phyloP scores from a whole-genome alignment of 2,329 filamentous ascomycete species.

The Colletotrichum tamarilloi region DNA sequence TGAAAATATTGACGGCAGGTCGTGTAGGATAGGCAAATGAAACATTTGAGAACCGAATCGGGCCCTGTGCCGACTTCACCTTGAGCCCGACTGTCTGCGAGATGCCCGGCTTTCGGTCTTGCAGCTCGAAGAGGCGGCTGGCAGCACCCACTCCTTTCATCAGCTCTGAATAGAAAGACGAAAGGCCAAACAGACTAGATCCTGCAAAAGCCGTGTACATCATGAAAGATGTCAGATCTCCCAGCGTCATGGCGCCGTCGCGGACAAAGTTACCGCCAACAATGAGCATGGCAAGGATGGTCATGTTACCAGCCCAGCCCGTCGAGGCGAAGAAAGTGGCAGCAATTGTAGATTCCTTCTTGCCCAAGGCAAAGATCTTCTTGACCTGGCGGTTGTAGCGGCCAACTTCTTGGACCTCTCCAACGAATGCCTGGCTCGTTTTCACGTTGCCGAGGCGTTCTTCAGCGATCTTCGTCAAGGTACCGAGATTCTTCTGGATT shows the following conservation, averaged over 20 bases:
- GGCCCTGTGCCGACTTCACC: conserved; percentile 85
- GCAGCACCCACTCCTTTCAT: conserved; percentile 99
- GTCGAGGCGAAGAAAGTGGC: conserved; percentile 91
- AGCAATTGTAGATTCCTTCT: conserved; percentile 86
- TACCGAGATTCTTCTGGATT: conserved; percentile 94
- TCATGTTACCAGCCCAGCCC: conserved; percentile 95
- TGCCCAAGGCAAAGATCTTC: conserved; percentile 90
- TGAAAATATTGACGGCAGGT: conserved; percentile 92
- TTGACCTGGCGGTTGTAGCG: conserved; percentile 94
- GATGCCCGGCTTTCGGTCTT: conserved; percentile 88
- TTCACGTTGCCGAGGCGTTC: conserved; percentile 97
- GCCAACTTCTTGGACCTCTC: conserved; percentile 88
- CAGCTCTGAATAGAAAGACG: conserved; percentile 95
- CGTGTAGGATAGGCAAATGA: conserved; percentile 93
- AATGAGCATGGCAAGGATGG: conserved; percentile 89
- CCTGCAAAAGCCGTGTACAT: conserved; percentile 95
- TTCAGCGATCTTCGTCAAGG: conserved; percentile 95
- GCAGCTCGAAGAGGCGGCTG: conserved; percentile 94
- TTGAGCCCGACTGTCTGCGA: conserved; percentile 84
- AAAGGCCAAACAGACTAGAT: conserved; percentile 92
- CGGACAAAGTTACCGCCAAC: conserved; percentile 93
- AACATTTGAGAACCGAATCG: conserved; percentile 88
- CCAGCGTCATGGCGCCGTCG: conserved; percentile 85
- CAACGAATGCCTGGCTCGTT: conserved; percentile 95
- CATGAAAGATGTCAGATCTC: conserved; percentile 94